Percentiles rank a stretch among this genome's conserved stretches.
phyloP scores from a whole-genome alignment of 176 grass and related monocot genomes.

The Tillandsia fasciculata region DNA sequence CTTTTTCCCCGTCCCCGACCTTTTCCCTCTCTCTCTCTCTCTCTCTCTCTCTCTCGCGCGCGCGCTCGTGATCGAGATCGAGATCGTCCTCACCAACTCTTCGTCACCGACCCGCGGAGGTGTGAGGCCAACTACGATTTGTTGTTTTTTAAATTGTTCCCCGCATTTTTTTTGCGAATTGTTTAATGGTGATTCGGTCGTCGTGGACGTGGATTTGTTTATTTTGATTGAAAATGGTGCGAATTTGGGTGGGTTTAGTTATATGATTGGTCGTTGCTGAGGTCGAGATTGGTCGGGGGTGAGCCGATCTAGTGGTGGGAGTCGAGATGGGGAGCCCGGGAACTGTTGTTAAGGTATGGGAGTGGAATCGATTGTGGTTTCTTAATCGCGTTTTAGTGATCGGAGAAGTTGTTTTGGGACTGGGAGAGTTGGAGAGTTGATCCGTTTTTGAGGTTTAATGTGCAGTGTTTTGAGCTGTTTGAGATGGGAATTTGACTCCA shows the following conservation, averaged over 20 bases:
- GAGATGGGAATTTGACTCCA: neutral
- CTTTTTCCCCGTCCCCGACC: neutral
- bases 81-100: conserved; percentile 9
- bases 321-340: conserved; percentile 23
- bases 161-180: conserved; percentile 3
- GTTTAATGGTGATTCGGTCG: conserved; percentile 19
- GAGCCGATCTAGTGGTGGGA: conserved; percentile 6
- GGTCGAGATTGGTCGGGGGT: conserved; percentile 12
- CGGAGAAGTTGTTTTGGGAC: neutral
- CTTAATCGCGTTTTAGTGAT: neutral
- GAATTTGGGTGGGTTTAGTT: conserved; percentile 24
- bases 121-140: conserved; percentile 2
- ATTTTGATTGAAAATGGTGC: conserved; percentile 14
- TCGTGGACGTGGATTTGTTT: conserved; percentile 17
- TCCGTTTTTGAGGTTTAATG: neutral
- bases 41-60: neutral
- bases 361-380: neutral
- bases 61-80: neutral
- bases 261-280: conserved; percentile 21
- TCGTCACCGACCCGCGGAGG: conserved; percentile 6
- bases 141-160: conserved; percentile 14
- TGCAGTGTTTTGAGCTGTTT: neutral
- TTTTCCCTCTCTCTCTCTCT: conserved; percentile 1
- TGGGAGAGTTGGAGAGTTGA: neutral
- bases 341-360: neutral